Base-by-base conservation (phyloP, 2,329 filamentous ascomycete species). In the Alternaria sp. region DNA sequence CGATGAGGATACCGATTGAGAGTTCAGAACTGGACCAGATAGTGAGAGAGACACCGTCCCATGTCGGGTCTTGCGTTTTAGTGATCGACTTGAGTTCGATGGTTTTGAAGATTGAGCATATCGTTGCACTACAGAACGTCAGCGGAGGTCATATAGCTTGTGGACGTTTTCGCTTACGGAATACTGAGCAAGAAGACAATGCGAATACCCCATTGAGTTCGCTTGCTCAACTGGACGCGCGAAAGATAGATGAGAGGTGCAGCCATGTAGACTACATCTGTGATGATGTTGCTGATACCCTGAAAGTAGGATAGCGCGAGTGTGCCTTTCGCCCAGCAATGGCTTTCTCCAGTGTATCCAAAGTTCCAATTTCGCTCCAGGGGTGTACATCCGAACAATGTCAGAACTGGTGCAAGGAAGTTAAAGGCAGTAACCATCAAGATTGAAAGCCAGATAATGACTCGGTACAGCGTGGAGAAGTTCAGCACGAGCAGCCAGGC, bases 91-190 rank as follows among this genome's bases (percentile, higher is more conserved):
- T 66, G 4, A 75, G 63, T 51, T 74, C 68, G 28, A 70, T 61
- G 6, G 68, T 69, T 36, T 75, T 75, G 64, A 75, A 73, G 4
- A 74, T 67, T 10, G 70, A 72, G 52, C 71, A 74, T 18, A 74
- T 62, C 1, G 69, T 74, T 6, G 68, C 71, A 9, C 73, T 74
- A 30, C 18, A 43, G n/a, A 22, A n/a, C 3, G 34, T 59, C 45
- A 62, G 53, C 20, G 1, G 28, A 4, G 10, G 20, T 16, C 25
- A 27, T 27, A 27, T 25, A 25, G n/a, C 7, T 32, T 46, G 38
- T 14, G 10, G n/a, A 14, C 27, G 9, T 12, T 36, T 10, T 8
- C 1, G 62, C 74, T 64, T 64, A 74, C 74, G 71, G 62, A 11
- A 76, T 62, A 62, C 72, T 68, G 25, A 76, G 60, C 9, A 74